Evolutionary conservation across 805 yeast species (phyloP).

Genomic region (Candida maris): DNA sequence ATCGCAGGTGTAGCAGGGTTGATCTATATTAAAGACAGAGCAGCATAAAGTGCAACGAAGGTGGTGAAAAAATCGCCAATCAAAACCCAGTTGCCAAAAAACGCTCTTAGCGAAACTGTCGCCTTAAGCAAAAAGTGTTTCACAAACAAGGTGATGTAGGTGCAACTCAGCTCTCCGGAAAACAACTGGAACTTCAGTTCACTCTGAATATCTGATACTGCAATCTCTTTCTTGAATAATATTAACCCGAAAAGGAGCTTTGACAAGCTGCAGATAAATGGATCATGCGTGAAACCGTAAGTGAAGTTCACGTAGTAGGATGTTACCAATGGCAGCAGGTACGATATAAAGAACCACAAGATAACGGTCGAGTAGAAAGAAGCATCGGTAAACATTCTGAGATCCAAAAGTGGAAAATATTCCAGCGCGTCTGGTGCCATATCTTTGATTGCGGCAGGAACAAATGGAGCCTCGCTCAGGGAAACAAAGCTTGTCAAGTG

Average conservation of each 20-base stretch:
- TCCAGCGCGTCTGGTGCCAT: conserved; percentile 23
- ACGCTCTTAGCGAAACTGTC: conserved; percentile 36
- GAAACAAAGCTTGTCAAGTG: conserved; percentile 16
- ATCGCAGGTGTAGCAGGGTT: background rate
- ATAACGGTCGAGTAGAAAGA: conserved; percentile 32
- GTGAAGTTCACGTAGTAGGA: conserved; percentile 55
- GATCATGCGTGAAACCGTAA: conserved; percentile 51
- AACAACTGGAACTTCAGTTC: conserved; percentile 32
- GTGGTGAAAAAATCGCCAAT: conserved; percentile 45
- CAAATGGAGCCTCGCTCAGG: conserved; percentile 14
- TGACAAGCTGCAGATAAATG: conserved; percentile 45
- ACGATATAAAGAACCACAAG: conserved; percentile 40
- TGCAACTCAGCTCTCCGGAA: conserved; percentile 26
- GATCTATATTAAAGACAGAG: conserved; percentile 28
- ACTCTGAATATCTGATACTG: conserved; percentile 22
- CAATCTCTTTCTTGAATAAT: conserved; percentile 30
- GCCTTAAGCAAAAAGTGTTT: conserved; percentile 29
- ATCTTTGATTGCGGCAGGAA: conserved; percentile 24
- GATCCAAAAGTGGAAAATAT: conserved; percentile 33
- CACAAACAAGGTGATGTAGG: conserved; percentile 13
- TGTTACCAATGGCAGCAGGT: conserved; percentile 38
- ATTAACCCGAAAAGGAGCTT: conserved; percentile 40
- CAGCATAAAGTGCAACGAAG: conserved; percentile 47
- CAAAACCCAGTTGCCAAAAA: conserved; percentile 46
- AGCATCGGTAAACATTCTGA: conserved; percentile 31